These are phyloP conservation scores for Linderniella brevidens DNA, from an alignment of 257 asterid genomes.

Conservation along the genomic window DNA sequence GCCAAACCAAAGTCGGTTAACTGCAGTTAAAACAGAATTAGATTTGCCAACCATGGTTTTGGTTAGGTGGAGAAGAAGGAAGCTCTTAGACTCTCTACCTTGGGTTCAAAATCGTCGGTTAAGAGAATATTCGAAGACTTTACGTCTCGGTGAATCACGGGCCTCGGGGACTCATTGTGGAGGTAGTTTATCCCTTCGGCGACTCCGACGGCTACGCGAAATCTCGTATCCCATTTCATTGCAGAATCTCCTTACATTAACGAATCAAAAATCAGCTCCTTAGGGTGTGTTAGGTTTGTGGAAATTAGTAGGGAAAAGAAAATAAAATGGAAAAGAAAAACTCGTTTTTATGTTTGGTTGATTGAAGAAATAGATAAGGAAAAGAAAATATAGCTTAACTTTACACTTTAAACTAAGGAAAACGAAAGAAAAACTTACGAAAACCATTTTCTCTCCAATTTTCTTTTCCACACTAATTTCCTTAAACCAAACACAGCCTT, in stretches of 20 bases:
- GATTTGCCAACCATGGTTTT: not conserved
- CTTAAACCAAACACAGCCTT: no score
- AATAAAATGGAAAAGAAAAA: not conserved
- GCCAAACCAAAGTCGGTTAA: slow-evolving; percentile 88
- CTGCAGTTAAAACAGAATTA: slow-evolving; percentile 15
- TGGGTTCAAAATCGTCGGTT: slow-evolving; percentile 45
- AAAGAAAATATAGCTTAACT: no score
- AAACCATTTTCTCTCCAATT: no score
- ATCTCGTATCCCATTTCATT: slow-evolving; percentile 67
- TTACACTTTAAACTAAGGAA: no score
- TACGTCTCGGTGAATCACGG: slow-evolving; percentile 76
- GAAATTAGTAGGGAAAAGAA: no score
- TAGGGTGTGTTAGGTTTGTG: no score
- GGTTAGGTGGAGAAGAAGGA: not conserved
- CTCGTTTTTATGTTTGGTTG: no score
- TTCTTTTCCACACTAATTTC: no score
- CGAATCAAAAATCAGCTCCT: slow-evolving; percentile 3
- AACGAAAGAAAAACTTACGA: no score
- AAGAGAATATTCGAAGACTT: slow-evolving; percentile 85
- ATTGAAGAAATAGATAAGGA: no score
- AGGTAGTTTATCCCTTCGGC: slow-evolving; percentile 81
- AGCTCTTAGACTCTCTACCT: slow-evolving; percentile 24
- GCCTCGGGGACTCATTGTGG: slow-evolving; percentile 43
- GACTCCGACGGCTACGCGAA: slow-evolving; percentile 51
- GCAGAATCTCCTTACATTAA: slow-evolving; percentile 15